Evolutionary conservation across 208 protist species (phyloP).

Genomic region (Leishmania amazonensis): DNA sequence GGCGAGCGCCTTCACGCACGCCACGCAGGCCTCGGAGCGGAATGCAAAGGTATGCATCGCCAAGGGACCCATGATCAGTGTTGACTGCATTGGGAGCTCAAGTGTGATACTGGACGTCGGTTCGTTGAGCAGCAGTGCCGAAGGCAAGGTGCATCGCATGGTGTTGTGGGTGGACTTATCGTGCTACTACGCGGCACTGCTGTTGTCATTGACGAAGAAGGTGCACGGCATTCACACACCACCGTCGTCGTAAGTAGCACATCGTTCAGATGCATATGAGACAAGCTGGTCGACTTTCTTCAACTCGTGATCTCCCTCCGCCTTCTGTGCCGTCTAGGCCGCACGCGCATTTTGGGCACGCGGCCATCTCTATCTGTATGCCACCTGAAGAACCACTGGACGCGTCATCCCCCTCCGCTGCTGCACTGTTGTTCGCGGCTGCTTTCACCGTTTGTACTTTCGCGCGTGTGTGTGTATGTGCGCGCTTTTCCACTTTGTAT

Average conservation of each 20-base stretch:
- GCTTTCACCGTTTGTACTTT: neutral
- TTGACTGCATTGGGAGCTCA: constrained; percentile 40
- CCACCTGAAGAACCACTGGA: neutral
- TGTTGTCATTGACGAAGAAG: constrained; percentile 19
- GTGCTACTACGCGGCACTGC: constrained; percentile 15
- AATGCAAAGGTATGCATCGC: neutral
- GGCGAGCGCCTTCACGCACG: constrained; percentile 73
- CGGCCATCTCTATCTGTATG: constrained; percentile 5
- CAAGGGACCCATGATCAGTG: constrained; percentile 44
- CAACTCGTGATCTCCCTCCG: neutral
- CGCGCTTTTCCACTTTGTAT: constrained; percentile 1
- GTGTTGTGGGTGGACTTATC: constrained; percentile 65
- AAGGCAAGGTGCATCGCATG: constrained; percentile 46
- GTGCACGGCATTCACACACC: constrained; percentile 13
- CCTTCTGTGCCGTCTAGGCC: neutral
- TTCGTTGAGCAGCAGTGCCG: constrained; percentile 30
- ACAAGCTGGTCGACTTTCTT: neutral
- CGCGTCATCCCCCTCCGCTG: neutral
- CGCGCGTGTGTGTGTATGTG: neutral
- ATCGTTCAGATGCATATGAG: neutral
- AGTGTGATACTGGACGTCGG: constrained; percentile 42
- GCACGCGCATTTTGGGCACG: neutral
- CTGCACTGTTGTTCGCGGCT: neutral
- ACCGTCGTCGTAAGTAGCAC: neutral
- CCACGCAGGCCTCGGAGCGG: constrained; percentile 35